Percentiles rank a stretch among this genome's conserved stretches.
Conservation (phyloP, 108 stramenopile genomes). For the Cyclotella atomus region DNA sequence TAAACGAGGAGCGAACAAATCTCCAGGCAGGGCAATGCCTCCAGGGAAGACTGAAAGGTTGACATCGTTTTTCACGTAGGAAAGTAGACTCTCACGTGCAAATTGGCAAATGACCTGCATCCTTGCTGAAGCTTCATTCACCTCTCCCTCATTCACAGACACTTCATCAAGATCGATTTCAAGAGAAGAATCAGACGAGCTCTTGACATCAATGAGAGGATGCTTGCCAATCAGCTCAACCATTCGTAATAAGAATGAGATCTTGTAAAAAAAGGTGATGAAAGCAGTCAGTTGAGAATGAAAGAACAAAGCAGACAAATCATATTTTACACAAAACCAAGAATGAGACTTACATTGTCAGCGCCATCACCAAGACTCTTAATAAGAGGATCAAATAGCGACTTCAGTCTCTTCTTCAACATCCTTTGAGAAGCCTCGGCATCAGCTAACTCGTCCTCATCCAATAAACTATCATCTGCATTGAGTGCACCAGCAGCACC, state of each 20-base stretch:
- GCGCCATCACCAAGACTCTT: conserved; percentile 80
- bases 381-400: conserved; percentile 85
- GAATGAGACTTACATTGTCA: conserved; percentile 70
- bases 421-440: conserved; percentile 52
- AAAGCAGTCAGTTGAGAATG: neutral
- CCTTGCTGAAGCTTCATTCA: conserved; percentile 42
- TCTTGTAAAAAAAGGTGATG: conserved; percentile 22
- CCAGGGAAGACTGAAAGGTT: conserved; percentile 83
- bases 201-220: conserved; percentile 40
- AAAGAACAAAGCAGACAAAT: neutral
- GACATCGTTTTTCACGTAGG: conserved; percentile 85
- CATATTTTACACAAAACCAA: too few species aligned
- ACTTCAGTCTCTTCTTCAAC: conserved; percentile 81
- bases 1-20: conserved; percentile 39
- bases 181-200: conserved; percentile 23
- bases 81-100: conserved; percentile 79
- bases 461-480: conserved; percentile 48
- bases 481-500: conserved; percentile 40
- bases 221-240: conserved; percentile 67
- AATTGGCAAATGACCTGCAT: conserved; percentile 63
- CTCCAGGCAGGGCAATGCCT: conserved; percentile 63
- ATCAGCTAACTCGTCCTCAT: conserved; percentile 25
- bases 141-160: conserved; percentile 8
- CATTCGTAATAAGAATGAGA: conserved; percentile 87
- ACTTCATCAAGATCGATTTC: conserved; percentile 27